Conservation (phyloP, 2,329 filamentous ascomycete genomes). For the Exophiala lecanii-corni region DNA sequence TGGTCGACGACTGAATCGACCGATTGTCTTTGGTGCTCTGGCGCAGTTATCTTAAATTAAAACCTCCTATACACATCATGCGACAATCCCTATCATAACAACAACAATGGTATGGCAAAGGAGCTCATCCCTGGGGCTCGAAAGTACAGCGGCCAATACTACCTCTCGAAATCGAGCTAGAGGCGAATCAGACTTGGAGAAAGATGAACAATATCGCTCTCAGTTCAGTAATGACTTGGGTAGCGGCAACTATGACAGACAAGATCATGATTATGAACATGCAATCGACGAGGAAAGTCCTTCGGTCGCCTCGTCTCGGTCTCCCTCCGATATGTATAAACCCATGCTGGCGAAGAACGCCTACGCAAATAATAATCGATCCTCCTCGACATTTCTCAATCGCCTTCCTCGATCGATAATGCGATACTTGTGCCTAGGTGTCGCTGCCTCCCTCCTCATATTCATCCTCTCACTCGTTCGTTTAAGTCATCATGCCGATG, state of each 20-base stretch:
- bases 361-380: constrained; percentile 32
- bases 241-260: too few relatives aligned
- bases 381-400: constrained; percentile 46
- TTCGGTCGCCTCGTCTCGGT: constrained; percentile 52
- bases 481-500: constrained; percentile 67
- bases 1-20: too few relatives aligned
- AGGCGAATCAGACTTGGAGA: constrained; percentile 25
- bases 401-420: constrained; percentile 67
- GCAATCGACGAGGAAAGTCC: constrained; percentile 27
- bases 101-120: constrained; percentile 26
- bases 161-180: constrained; percentile 22
- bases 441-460: constrained; percentile 65
- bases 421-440: constrained; percentile 69
- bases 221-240: constrained; percentile 9
- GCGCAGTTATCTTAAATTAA: too few relatives aligned
- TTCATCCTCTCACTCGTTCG: constrained; percentile 73
- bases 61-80: too few relatives aligned
- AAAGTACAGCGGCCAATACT: constrained; percentile 8
- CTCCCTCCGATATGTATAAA: constrained; percentile 37
- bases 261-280: constrained; percentile 16
- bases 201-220: constrained; percentile 14
- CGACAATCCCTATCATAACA: too few relatives aligned
- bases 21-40: too few relatives aligned
- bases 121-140: constrained; percentile 20
- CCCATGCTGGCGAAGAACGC: constrained; percentile 38